Evolutionary conservation across 441 rosid species (phyloP).

Genomic region (Populus hybrid): DNA sequence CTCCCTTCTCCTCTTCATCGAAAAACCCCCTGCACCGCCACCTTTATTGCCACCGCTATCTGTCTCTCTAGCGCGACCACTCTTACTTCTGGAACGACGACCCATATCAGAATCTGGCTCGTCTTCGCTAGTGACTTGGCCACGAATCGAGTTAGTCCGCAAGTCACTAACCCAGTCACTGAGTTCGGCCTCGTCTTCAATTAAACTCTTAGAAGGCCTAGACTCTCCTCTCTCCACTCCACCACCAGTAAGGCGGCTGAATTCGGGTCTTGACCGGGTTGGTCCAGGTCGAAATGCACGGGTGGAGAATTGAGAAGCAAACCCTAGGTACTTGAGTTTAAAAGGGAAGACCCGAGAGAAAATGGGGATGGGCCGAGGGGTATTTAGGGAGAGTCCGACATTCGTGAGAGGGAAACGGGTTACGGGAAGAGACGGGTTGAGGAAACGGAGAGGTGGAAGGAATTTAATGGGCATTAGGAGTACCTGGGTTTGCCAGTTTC

Average conservation of each 20-base stretch:
- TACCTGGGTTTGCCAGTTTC: neutral
- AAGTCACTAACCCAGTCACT: slow-evolving; percentile 70
- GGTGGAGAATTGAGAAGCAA: slow-evolving; percentile 38
- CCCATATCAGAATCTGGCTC: slow-evolving; percentile 35
- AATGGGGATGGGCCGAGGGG: slow-evolving; percentile 34
- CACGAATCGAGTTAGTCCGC: slow-evolving; percentile 38
- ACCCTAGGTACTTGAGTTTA: slow-evolving; percentile 35
- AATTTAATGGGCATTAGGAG: slow-evolving; percentile 46
- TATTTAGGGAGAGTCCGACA: slow-evolving; percentile 23
- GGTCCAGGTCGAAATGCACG: slow-evolving; percentile 34
- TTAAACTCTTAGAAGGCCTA: slow-evolving; percentile 62
- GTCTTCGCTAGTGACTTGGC: slow-evolving; percentile 35
- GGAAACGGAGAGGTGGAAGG: slow-evolving; percentile 52
- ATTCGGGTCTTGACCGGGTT: slow-evolving; percentile 26
- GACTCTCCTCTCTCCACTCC: slow-evolving; percentile 30
- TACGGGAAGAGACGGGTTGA: slow-evolving; percentile 33
- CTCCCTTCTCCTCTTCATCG: slow-evolving; percentile 41
- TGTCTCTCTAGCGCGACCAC: neutral
- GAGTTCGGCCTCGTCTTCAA: slow-evolving; percentile 88
- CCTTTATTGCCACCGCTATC: slow-evolving; percentile 15
- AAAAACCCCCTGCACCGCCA: slow-evolving; percentile 13
- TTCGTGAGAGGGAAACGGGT: slow-evolving; percentile 31
- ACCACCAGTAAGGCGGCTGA: slow-evolving; percentile 9
- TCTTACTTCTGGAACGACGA: slow-evolving; percentile 19
- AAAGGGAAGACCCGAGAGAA: slow-evolving; percentile 44